A percentile compares a stretch with the other conserved stretches of the same genome.
Conservation (phyloP, 2,329 filamentous ascomycete genomes). For the Rhytidhysteron rufulum region DNA sequence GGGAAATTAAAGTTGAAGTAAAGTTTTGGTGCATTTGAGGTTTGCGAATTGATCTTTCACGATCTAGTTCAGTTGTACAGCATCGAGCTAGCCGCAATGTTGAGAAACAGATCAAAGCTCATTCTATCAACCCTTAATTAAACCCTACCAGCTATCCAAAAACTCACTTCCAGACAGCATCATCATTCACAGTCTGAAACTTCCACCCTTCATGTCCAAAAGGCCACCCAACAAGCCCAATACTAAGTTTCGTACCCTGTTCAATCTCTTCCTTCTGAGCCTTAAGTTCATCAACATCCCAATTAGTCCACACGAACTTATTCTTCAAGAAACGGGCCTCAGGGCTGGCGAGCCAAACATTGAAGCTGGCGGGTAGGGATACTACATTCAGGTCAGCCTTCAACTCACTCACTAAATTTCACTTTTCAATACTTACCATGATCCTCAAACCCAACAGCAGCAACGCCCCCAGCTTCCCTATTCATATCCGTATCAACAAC, state of each 20-base stretch:
- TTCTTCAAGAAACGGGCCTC: conserved; percentile 15
- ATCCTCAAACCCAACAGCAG: conserved; percentile 12
- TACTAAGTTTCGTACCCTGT: neutral
- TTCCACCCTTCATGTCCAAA: too few species aligned
- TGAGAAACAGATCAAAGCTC: too few species aligned
- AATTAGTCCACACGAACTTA: conserved; percentile 18
- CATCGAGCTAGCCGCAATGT: too few species aligned
- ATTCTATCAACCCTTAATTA: too few species aligned
- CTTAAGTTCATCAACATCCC: conserved; percentile 29
- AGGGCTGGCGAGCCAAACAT: conserved; percentile 22
- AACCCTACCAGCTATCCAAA: too few species aligned
- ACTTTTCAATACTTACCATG: conserved; percentile 9
- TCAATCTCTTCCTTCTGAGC: neutral
- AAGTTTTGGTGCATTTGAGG: too few species aligned
- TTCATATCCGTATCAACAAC: conserved; percentile 38
- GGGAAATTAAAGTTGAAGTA: too few species aligned
- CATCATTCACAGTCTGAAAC: too few species aligned
- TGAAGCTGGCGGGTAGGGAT: conserved; percentile 19
- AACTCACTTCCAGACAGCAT: too few species aligned
- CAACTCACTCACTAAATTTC: neutral
- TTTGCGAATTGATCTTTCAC: too few species aligned
- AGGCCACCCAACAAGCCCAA: neutral
- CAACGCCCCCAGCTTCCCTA: conserved; percentile 11
- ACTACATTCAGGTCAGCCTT: neutral
- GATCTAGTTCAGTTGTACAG: too few species aligned